Evolutionary conservation across 2,329 filamentous ascomycete species (phyloP), one percentile per base, ranked within the genome.

Genomic region (Geosmithia putterillii): DNA sequence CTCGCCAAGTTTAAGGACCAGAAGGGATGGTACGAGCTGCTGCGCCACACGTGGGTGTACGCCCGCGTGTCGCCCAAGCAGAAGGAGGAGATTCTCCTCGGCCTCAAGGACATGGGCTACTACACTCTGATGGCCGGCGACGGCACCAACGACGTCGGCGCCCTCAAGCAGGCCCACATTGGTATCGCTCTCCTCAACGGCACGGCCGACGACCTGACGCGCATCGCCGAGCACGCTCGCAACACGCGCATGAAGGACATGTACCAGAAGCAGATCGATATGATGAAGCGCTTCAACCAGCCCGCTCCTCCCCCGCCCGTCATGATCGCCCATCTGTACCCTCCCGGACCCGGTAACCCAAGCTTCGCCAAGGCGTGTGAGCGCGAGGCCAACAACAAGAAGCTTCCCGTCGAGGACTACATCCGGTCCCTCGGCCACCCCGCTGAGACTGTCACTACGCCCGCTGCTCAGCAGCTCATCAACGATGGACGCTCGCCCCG

Each of bases 121-220:
- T 95, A 92, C 47, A 98, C 92, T 23, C 76, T 98, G 48, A 98
- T 98, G 92, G 94, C 89, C 54, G 92, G 92, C 63, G 92, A 98
- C 57, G 92, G 92, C 50, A 98, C 92, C 44, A 98, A 98, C 62
- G 92, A 98, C 57, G 92, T 98, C 44, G 92, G 92, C 50, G 92
- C 92, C 38, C 70, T 98, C 57, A 98, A 98, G 71, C 92, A 98
- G 66, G 92, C 92, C 36, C 92, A 98, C 58, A 88, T 98, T 50
- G 92, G 92, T 64, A 86, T 98, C 49, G 92, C 92, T 19, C 79
- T 98, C 41, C 78, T 98, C 52, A 98, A 98, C 63, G 92, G 92
- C 49, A 94, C 89, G 2, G 83, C 81, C 51, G 86, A 96, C 19
- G 92, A 96, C 59, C 74, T 98, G 43, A 82, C 81, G 45, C 88